These are phyloP conservation scores for Mollisia scopiformis DNA, from an alignment of 2,329 filamentous ascomycete species.

Conservation along the genomic window DNA sequence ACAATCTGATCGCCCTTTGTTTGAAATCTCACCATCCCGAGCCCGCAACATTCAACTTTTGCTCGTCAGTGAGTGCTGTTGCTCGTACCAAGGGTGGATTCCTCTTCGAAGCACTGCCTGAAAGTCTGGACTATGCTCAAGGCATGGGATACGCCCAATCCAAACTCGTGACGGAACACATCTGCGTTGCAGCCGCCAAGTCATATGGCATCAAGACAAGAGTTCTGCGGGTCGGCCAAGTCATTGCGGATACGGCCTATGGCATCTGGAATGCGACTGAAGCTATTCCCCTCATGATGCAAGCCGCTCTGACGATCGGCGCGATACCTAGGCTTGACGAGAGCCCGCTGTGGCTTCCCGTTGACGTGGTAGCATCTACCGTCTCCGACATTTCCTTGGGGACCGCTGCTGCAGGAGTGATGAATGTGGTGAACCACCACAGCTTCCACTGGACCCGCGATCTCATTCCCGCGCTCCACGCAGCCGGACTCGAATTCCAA, in stretches of 20 bases:
- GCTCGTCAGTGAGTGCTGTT: constrained; percentile 41
- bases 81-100: constrained; percentile 33
- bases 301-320: constrained; percentile 46
- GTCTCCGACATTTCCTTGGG: constrained; percentile 43
- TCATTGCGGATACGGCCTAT: constrained; percentile 45
- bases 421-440: constrained; percentile 53
- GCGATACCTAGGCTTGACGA: constrained; percentile 51
- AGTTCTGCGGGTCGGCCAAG: constrained; percentile 52
- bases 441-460: constrained; percentile 51
- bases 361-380: constrained; percentile 46
- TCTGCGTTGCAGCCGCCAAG: constrained; percentile 41
- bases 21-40: constrained; percentile 32
- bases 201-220: constrained; percentile 35
- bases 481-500: constrained; percentile 47
- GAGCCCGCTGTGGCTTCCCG: constrained; percentile 48
- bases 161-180: constrained; percentile 51
- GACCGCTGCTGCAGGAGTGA: constrained; percentile 23
- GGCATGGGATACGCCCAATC: constrained; percentile 54
- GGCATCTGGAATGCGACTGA: constrained; percentile 52
- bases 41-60: constrained; percentile 38
- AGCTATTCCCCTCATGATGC: constrained; percentile 55
- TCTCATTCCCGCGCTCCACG: constrained; percentile 51
- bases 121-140: constrained; percentile 15
- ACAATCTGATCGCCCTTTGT: constrained; percentile 39
- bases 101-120: constrained; percentile 39